Conservation (phyloP, 257 asterid genomes). For the Petunia secreta region DNA sequence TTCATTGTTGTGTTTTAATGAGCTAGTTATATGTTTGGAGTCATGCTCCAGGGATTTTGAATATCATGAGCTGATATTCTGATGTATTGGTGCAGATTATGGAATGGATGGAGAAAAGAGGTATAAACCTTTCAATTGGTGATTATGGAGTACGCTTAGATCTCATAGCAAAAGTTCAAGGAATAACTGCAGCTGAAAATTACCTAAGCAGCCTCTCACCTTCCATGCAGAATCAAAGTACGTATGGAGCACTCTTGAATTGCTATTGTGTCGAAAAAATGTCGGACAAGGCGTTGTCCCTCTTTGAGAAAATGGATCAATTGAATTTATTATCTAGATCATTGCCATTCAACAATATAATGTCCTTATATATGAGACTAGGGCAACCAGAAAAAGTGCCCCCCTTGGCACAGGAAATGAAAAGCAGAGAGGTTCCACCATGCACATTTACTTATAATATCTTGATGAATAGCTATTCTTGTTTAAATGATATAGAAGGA, state of each 20-base stretch:
- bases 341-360: conserved; percentile 59
- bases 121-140: conserved; percentile 40
- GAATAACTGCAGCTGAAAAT: conserved; percentile 73
- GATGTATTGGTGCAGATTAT: conserved; percentile 55
- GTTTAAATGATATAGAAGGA: conserved; percentile 62
- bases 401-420: conserved; percentile 58
- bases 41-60: not conserved
- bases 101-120: conserved; percentile 80
- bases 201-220: conserved; percentile 57
- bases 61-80: conserved; percentile 22
- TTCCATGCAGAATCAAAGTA: conserved; percentile 40
- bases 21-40: not conserved
- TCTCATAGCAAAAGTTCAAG: conserved; percentile 60
- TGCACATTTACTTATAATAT: conserved; percentile 63
- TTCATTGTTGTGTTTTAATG: not conserved
- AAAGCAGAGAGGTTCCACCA: conserved; percentile 48
- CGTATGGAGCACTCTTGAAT: conserved; percentile 71
- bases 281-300: conserved; percentile 57
- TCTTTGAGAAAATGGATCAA: conserved; percentile 55
- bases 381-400: conserved; percentile 63
- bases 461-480: conserved; percentile 62
- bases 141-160: conserved; percentile 64
- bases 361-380: conserved; percentile 58
- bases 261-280: conserved; percentile 69
- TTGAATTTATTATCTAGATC: conserved; percentile 44